A percentile compares a stretch with the other conserved stretches of the same genome.
These are phyloP conservation scores for Triticum aestivum DNA, from an alignment of 176 grass and related monocot genomes.

Conservation along the genomic window IWGSC_CS_RefSeq_v2.1 NC_057799.1:479070036-479070535, in stretches of 20 bases:
- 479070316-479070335: background rate
- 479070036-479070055: no score
- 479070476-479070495: no score
- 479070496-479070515: no score
- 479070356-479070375: background rate
- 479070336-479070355: background rate
- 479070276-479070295: background rate
- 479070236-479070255: background rate
- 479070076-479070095: no score
- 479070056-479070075: no score
- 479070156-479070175: background rate
- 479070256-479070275: background rate
- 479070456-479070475: no score
- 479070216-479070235: background rate
- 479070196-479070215: background rate
- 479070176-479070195: background rate
- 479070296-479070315: background rate
- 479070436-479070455: background rate
- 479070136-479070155: no score
- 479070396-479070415: background rate
- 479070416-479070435: constrained; percentile 21
- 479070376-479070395: background rate
- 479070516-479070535: no score
- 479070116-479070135: no score
- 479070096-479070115: no score